These are phyloP conservation scores for Haberlea rhodopensis DNA, from an alignment of 257 asterid species.

Conservation along the genomic window DNA sequence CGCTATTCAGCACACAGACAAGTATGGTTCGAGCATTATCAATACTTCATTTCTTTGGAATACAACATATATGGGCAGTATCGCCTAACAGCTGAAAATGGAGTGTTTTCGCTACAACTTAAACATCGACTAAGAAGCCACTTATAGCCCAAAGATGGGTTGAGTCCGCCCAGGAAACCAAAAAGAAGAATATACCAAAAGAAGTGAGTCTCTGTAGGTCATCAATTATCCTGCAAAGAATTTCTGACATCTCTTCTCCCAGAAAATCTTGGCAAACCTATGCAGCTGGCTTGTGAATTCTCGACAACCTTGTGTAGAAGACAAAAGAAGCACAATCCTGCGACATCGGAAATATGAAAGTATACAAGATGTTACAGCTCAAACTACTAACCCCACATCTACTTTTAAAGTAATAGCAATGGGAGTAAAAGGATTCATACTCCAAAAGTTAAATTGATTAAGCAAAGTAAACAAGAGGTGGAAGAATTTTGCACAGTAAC, in stretches of 20 bases:
- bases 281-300: constrained; percentile 41
- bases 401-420: no score
- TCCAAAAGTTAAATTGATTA: background rate
- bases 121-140: constrained; percentile 12
- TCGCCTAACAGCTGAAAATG: background rate
- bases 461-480: background rate
- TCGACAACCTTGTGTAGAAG: constrained; percentile 55
- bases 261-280: constrained; percentile 41
- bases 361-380: background rate
- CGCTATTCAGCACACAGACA: no score
- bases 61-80: constrained; percentile 13
- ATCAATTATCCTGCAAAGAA: constrained; percentile 43
- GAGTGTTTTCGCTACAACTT: background rate
- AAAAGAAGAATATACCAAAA: constrained; percentile 16
- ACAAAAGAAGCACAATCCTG: constrained; percentile 85
- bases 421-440: no score
- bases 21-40: background rate
- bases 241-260: constrained; percentile 48
- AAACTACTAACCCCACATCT: no score
- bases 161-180: background rate
- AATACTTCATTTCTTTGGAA: constrained; percentile 9
- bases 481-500: no score
- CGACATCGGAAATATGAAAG: constrained; percentile 6
- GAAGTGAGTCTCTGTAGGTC: constrained; percentile 8
- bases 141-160: no score